These are phyloP conservation scores for Oryza coarctata DNA, from an alignment of 176 grass and related monocot species.

Conservation along the genomic window DNA sequence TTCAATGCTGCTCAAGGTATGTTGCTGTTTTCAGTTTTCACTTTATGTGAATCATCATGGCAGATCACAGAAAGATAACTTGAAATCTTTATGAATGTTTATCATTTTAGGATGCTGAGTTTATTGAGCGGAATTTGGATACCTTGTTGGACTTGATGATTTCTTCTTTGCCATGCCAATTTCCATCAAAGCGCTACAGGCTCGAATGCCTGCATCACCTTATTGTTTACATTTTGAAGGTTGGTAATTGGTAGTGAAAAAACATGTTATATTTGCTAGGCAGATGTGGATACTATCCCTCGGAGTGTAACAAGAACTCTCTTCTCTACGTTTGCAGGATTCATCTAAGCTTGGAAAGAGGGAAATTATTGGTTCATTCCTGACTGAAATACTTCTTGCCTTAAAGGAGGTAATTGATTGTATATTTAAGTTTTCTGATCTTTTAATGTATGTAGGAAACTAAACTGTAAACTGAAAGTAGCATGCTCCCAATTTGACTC, in stretches of 20 bases:
- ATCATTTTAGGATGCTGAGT: conserved; percentile 59
- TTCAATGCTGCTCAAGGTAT: conserved; percentile 84
- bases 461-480: background rate
- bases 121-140: conserved; percentile 67
- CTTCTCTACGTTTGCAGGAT: conserved; percentile 61
- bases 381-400: conserved; percentile 85
- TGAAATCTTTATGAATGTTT: conserved; percentile 15
- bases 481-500: background rate
- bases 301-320: background rate
- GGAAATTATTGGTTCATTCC: conserved; percentile 79
- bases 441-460: conserved; percentile 16
- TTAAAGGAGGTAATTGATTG: conserved; percentile 75
- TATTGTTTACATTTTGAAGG: conserved; percentile 77
- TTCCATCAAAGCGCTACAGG: conserved; percentile 80
- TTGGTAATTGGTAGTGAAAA: conserved; percentile 55
- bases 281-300: background rate
- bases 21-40: conserved; percentile 22
- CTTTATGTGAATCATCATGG: conserved; percentile 23
- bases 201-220: conserved; percentile 89
- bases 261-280: background rate
- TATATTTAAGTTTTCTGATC: background rate
- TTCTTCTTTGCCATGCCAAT: conserved; percentile 68
- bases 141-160: conserved; percentile 70
- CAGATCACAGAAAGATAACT: background rate
- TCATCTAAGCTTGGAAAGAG: conserved; percentile 64